Conservation (phyloP, 345 rosid species). For the Aegle marmelos region DNA sequence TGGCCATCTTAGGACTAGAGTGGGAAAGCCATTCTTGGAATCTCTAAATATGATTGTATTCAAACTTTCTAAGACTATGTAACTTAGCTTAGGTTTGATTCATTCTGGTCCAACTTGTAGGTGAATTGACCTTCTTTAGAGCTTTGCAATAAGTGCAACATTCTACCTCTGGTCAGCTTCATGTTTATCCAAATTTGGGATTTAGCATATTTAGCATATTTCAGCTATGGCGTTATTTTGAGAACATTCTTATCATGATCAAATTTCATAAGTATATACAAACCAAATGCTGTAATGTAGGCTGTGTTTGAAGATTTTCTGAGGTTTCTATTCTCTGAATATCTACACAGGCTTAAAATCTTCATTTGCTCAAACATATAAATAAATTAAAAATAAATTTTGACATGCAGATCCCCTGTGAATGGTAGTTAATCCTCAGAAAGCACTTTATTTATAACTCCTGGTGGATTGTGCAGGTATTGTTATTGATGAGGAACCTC, state of each 20-base stretch:
- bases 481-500: conserved; percentile 88
- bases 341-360: neutral
- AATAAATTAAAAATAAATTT: neutral
- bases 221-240: neutral
- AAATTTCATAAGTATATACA: neutral
- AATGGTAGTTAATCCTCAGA: neutral
- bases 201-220: neutral
- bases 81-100: neutral
- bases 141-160: neutral
- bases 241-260: neutral
- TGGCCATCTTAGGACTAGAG: neutral
- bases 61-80: neutral
- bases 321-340: neutral
- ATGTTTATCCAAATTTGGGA: neutral
- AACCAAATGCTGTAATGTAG: neutral
- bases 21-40: neutral
- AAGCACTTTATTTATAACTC: neutral
- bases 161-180: neutral
- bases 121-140: neutral
- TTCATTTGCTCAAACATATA: neutral
- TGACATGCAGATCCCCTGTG: neutral
- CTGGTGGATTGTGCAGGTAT: conserved; percentile 55
- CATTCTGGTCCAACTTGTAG: neutral
- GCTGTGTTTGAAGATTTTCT: neutral
- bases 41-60: neutral